Conservation (phyloP, 2,329 filamentous ascomycete species). For the Trichoderma cornu-damae region DNA sequence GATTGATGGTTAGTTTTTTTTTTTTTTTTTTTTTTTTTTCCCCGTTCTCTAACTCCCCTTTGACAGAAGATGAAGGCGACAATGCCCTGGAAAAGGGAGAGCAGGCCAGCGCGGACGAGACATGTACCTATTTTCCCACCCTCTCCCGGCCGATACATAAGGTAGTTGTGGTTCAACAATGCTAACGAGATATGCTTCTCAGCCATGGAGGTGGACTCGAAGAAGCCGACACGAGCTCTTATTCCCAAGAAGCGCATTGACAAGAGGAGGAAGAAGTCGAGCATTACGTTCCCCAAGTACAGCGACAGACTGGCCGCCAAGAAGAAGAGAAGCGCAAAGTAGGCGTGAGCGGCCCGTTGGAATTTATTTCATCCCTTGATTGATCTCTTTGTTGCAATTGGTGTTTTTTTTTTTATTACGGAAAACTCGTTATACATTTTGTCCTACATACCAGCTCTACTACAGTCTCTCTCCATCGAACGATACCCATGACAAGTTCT, state of each 20-base stretch:
- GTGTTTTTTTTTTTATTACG: conserved; percentile 17
- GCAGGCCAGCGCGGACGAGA: conserved; percentile 27
- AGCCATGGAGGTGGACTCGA: conserved; percentile 55
- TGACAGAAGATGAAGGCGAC: conserved; percentile 25
- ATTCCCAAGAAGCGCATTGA: conserved; percentile 48
- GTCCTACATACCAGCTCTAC: conserved; percentile 6
- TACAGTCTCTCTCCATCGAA: conserved; percentile 20
- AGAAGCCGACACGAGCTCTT: conserved; percentile 37
- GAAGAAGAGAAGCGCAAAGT: conserved; percentile 34
- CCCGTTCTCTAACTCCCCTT: background rate
- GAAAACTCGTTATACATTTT: conserved; percentile 14
- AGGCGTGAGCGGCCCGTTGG: background rate
- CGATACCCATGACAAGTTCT: conserved; percentile 19
- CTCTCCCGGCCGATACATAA: background rate
- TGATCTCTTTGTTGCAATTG: background rate
- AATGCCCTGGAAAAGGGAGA: conserved; percentile 29
- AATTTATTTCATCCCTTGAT: background rate
- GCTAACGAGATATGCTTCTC: conserved; percentile 10
- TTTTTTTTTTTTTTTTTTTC: too few relatives aligned
- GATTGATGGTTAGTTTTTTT: conserved; percentile 40
- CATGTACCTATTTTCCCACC: conserved; percentile 25
- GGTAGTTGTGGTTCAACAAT: background rate
- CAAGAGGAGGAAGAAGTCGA: conserved; percentile 53
- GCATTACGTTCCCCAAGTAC: conserved; percentile 57
- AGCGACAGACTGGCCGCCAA: conserved; percentile 46